These are phyloP conservation scores for Persicaria tinctoria DNA, from an alignment of 148 eudicot species.

Conservation along the genomic window DNA sequence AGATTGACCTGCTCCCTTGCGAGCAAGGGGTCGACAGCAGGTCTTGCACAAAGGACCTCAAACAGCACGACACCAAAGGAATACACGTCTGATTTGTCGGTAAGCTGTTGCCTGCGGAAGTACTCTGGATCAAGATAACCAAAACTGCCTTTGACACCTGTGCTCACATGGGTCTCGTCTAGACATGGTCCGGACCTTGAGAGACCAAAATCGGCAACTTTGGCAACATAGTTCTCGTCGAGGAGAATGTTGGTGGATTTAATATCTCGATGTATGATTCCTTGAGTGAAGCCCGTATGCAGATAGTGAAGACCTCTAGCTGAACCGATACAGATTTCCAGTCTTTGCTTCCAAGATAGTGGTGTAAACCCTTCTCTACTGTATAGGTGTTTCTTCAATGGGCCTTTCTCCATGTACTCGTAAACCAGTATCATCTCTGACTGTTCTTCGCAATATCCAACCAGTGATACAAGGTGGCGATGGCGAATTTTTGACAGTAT, in stretches of 20 bases:
- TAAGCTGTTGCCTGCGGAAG: constrained; percentile 83
- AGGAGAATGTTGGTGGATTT: constrained; percentile 95
- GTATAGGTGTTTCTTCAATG: constrained; percentile 68
- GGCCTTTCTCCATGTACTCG: constrained; percentile 82
- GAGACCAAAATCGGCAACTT: constrained; percentile 94
- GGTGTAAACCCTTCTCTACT: constrained; percentile 44
- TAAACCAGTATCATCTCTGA: constrained; percentile 95
- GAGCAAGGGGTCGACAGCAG: constrained; percentile 82
- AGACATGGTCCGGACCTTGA: constrained; percentile 83
- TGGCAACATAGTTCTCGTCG: constrained; percentile 73
- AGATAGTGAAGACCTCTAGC: constrained; percentile 96
- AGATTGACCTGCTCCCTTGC: constrained; percentile 79
- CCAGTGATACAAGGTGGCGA: constrained; percentile 83
- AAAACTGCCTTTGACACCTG: constrained; percentile 95
- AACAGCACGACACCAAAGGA: constrained; percentile 90
- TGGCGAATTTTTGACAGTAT: constrained; percentile 75
- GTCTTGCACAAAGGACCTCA: constrained; percentile 91
- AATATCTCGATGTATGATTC: constrained; percentile 90
- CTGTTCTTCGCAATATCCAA: constrained; percentile 92
- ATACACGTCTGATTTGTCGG: constrained; percentile 87
- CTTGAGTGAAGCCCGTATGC: constrained; percentile 89
- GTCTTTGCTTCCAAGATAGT: constrained; percentile 86
- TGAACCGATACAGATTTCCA: constrained; percentile 88
- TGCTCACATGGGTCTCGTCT: constrained; percentile 91
- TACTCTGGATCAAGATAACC: constrained; percentile 96